Evolutionary conservation across 331 rosid genomes (phyloP).

Genomic region (Spiraea crenata): DNA sequence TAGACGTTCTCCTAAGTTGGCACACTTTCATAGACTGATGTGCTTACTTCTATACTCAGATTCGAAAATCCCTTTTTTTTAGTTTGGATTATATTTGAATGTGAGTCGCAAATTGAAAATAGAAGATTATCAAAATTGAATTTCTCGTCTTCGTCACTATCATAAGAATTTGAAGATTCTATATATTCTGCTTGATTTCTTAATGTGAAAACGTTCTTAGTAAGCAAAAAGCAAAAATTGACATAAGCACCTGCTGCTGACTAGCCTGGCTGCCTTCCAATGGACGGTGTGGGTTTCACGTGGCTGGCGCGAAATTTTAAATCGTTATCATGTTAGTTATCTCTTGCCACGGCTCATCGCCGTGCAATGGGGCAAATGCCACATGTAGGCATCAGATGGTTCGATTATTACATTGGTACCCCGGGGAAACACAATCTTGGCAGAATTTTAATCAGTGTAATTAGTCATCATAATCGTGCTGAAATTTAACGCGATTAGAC

Average conservation of each 20-base stretch:
- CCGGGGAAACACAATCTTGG: background rate
- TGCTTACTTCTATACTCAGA: too few species aligned
- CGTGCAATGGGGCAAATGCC: background rate
- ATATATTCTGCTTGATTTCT: background rate
- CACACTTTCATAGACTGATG: too few species aligned
- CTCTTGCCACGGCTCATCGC: background rate
- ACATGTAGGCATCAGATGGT: background rate
- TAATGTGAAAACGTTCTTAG: background rate
- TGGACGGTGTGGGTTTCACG: slow-evolving; percentile 30
- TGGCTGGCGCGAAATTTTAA: slow-evolving; percentile 33
- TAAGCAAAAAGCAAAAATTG: background rate
- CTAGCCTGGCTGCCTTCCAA: background rate
- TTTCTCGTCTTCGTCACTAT: background rate
- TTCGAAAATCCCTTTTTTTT: too few species aligned
- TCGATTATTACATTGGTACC: background rate
- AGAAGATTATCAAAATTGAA: too few species aligned
- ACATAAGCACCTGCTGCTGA: background rate
- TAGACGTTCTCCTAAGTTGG: too few species aligned
- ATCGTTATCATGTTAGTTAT: background rate
- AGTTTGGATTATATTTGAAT: too few species aligned
- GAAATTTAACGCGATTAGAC: background rate
- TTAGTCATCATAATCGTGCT: background rate
- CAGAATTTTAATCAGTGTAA: too few species aligned
- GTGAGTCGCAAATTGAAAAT: too few species aligned
- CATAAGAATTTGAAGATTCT: background rate